Evolutionary conservation across 2,329 filamentous ascomycete species (phyloP).

Genomic region (Phyllosticta citrichinensis): DNA sequence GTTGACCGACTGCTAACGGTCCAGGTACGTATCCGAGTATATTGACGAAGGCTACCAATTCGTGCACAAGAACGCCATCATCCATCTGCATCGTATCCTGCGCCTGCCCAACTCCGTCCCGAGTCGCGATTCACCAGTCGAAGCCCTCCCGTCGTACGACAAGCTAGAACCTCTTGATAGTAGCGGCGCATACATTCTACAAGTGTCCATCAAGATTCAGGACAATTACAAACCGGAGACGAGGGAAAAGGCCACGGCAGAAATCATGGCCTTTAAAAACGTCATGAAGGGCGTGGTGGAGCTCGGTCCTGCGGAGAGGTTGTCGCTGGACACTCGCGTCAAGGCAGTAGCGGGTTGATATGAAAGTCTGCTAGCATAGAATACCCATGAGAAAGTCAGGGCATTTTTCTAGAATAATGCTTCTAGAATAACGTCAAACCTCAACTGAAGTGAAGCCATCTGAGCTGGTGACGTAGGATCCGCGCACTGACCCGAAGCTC

Average conservation of each 20-base stretch:
- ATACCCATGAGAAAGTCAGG: neutral
- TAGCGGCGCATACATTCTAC: conserved; percentile 48
- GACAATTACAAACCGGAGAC: conserved; percentile 45
- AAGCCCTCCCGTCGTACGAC: conserved; percentile 32
- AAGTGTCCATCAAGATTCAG: conserved; percentile 47
- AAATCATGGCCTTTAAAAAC: conserved; percentile 45
- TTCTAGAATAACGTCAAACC: neutral
- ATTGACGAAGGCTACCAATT: conserved; percentile 48
- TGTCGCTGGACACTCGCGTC: conserved; percentile 50
- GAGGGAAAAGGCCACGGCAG: conserved; percentile 43
- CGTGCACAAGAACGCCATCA: conserved; percentile 46
- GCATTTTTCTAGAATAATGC: neutral
- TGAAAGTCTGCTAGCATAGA: neutral
- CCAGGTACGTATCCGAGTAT: conserved; percentile 48
- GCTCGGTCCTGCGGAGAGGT: conserved; percentile 46
- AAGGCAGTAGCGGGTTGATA: conserved; percentile 32
- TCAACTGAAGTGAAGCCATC: neutral
- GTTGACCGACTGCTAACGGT: neutral
- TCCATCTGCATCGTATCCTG: conserved; percentile 47
- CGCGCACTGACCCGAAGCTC: neutral
- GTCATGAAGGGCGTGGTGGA: conserved; percentile 48
- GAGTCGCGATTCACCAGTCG: conserved; percentile 22
- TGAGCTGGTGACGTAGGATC: neutral
- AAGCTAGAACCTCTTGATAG: conserved; percentile 43
- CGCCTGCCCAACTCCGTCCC: conserved; percentile 32